Evolutionary conservation across 176 grass and related monocot species (phyloP), one percentile per base, ranked within the genome.

Genomic region (Phoenix roebelenii): DNA sequence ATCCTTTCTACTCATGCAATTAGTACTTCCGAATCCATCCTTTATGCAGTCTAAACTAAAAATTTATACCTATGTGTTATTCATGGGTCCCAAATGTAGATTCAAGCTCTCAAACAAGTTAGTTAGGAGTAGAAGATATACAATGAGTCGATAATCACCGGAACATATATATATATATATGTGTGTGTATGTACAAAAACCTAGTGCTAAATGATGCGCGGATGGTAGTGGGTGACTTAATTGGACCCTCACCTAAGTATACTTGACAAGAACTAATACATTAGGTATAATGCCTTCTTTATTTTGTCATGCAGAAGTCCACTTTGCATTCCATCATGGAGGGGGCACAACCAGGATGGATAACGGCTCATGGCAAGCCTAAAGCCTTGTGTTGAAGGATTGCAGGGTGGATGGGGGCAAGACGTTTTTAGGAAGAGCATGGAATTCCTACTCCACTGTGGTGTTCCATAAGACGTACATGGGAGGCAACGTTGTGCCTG

Each of bases 361-460:
- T 88, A 28, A 85, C 84, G 1, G 81, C 78, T 5, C 81, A 94
- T 44, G 74, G 44, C 1, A 73, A 80, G 48, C 1, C 5, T 12
- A 1, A 1, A 30, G 23, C 49, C 5, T 82, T 9, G 80, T 94
- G 17, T 88, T 94, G 67, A 74, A 70, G 67, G 14, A 59, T 50
- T 80, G 89, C 67, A 19, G 16, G 10, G 12, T 88, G 50, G 5
- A 0, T 0, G 72, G 64, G 0, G 78, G 75, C 3, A 57, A 17
- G 12, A 57, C 58, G 5, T 85, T 76, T 54, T 76, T 95, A 7
- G 89, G 89, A 22, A 81, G 79, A 59, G 70, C 89, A 0, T 95
- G 89, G 89, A 85, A 80, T 10, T 2, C 29, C 9, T 69, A 70
- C 35, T 65, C 89, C 3, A 76, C 82, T 15, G 85, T 86, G 22